phyloP scores from a whole-genome alignment of 495 filamentous ascomycete genomes.

The Hypoxylon fuscum region DNA sequence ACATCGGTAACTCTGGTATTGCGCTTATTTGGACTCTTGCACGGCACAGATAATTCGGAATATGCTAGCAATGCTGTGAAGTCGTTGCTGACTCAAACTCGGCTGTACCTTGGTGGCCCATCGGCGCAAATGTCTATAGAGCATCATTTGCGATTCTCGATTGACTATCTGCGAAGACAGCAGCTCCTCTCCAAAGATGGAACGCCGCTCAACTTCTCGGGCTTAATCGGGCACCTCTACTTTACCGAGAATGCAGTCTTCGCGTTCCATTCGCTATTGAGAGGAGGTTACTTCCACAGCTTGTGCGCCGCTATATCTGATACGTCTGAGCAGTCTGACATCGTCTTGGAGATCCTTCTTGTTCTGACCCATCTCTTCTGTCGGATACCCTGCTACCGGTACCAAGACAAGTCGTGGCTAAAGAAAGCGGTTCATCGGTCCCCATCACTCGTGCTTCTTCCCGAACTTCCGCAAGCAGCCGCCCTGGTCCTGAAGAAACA shows the following conservation, averaged over 20 bases:
- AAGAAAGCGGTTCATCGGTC: constrained; percentile 58
- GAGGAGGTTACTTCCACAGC: constrained; percentile 71
- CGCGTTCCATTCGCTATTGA: constrained; percentile 76
- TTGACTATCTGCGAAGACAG: constrained; percentile 79
- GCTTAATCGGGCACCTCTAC: constrained; percentile 72
- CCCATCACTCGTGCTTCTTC: constrained; percentile 68
- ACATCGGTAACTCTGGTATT: constrained; percentile 77
- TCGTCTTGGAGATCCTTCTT: constrained; percentile 63
- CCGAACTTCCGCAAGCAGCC: constrained; percentile 67
- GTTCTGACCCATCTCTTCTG: constrained; percentile 73
- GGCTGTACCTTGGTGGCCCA: constrained; percentile 72
- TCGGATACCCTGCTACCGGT: constrained; percentile 30
- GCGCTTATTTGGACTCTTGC: constrained; percentile 70
- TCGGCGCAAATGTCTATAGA: constrained; percentile 69
- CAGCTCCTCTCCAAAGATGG: constrained; percentile 67
- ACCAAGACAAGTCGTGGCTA: constrained; percentile 28
- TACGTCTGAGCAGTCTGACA: constrained; percentile 39
- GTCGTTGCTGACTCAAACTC: constrained; percentile 71
- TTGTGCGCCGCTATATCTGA: constrained; percentile 63
- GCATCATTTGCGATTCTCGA: constrained; percentile 80
- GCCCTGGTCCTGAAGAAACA: constrained; percentile 63
- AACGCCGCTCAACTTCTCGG: constrained; percentile 73
- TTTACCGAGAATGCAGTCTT: constrained; percentile 77
- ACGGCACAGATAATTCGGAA: constrained; percentile 67
- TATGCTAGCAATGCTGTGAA: constrained; percentile 70